Conservation (phyloP, 352 stramenopile genomes). For the Globisporangium barbulae region DNA sequence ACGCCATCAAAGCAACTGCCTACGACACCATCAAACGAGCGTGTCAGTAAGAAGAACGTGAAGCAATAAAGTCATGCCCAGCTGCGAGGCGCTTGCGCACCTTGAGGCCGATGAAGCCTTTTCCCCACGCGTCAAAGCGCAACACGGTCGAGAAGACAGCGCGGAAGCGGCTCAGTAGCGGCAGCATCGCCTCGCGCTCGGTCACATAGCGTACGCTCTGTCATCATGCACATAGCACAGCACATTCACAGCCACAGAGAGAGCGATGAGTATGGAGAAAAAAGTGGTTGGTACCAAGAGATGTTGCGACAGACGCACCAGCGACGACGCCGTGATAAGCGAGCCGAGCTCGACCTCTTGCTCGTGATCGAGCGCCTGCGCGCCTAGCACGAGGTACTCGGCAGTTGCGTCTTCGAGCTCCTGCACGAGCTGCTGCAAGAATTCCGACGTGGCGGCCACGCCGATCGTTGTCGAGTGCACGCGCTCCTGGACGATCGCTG, state of each 20-base stretch:
- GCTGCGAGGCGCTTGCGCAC: constrained; percentile 7
- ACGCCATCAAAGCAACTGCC: constrained; percentile 66
- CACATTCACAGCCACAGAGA: constrained; percentile 1
- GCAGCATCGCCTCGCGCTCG: constrained; percentile 55
- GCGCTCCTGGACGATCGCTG: constrained; percentile 69
- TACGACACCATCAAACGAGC: constrained; percentile 7
- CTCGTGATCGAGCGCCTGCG: constrained; percentile 28
- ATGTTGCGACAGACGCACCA: constrained; percentile 24
- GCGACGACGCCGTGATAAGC: constrained; percentile 57
- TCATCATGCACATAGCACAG: background rate
- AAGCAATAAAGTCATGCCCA: background rate
- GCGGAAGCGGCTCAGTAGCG: constrained; percentile 48
- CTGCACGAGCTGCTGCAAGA: constrained; percentile 60
- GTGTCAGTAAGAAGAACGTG: background rate
- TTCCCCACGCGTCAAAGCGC: constrained; percentile 45
- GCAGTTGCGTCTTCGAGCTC: constrained; percentile 55
- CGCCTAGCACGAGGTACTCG: constrained; percentile 28
- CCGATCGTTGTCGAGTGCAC: constrained; percentile 70
- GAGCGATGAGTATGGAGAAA: background rate
- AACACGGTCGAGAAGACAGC: constrained; percentile 50
- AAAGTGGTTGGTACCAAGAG: background rate
- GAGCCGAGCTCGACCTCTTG: constrained; percentile 70
- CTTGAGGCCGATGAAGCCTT: constrained; percentile 45
- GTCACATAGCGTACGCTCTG: constrained; percentile 78
- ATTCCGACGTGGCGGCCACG: constrained; percentile 51